Evolutionary conservation across 179 eudicot species (phyloP), one percentile per base, ranked within the genome.

Genomic region (Corrigiola litoralis): DNA sequence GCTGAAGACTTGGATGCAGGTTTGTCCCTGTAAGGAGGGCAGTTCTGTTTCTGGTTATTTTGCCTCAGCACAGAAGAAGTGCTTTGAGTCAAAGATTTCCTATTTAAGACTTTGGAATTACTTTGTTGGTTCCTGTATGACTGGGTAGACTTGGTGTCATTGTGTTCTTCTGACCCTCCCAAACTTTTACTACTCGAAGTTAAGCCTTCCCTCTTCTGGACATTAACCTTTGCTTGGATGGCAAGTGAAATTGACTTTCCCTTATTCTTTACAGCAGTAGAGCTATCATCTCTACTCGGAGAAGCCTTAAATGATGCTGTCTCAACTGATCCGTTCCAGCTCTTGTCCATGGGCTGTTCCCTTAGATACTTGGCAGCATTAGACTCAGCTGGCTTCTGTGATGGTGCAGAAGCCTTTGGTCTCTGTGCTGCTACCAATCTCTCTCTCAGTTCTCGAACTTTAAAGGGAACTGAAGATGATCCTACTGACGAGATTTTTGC

Each of bases 11-110:
- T 94, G 21, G 82, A 71, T 38, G 77, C 57, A 24, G 71, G 20
- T 70, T 82, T 87, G 46, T 78, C 87, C 64, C 73, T 80, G 47
- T 77, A 79, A 27, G 50, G 27, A 28, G 58, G 47, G 64, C 84
- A 79, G 65, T 94, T 91, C 66, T 94, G 99, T 63, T 91, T 94
- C 78, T 86, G 96, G 77, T 86, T 94, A 75, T 94, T 94, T 77
- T 80, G 91, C 65, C 82, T 76, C 44, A 94, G 84, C 48, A 88
- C 92, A 21, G 65, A 48, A 24, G 88, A 69, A 63, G 65, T 49
- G 41, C 41, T 75, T 17, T 67, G 72, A 52, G 74, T 11, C n/a
- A 75, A 69, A 46, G 90, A 60, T 74, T 81, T 91, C 79, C 77
- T 83, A 61, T 64, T 78, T 13, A 70, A 36, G 51, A 61, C 70